phyloP scores from a whole-genome alignment of 495 filamentous ascomycete species.

The Xylaria castorea region DNA sequence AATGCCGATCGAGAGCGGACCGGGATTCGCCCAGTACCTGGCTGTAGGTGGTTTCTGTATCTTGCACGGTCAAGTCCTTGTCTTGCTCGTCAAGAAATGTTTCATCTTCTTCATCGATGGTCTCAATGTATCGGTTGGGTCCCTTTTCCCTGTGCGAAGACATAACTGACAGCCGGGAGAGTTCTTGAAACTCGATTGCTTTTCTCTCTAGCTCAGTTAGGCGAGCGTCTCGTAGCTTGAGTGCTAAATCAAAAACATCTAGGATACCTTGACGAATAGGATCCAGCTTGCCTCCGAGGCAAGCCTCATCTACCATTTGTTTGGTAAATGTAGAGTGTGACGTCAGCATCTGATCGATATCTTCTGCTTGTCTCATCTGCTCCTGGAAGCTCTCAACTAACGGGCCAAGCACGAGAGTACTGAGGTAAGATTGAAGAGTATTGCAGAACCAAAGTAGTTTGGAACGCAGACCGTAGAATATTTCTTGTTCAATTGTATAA shows the following conservation, averaged over 20 bases:
- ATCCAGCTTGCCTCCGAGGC: conserved; percentile 67
- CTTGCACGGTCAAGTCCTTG: conserved; percentile 36
- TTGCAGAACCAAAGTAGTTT: conserved; percentile 82
- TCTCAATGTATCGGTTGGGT: conserved; percentile 40
- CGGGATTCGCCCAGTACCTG: conserved; percentile 52
- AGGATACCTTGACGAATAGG: conserved; percentile 71
- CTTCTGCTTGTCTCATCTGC: conserved; percentile 64
- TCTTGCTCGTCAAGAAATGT: conserved; percentile 42
- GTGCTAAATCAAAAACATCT: conserved; percentile 64
- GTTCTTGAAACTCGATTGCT: conserved; percentile 49
- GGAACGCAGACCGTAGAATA: conserved; percentile 70
- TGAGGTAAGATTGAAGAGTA: conserved; percentile 75
- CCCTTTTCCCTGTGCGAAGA: conserved; percentile 32
- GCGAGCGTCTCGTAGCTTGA: conserved; percentile 58
- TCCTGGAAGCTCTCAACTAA: conserved; percentile 58
- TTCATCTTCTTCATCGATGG: conserved; percentile 50
- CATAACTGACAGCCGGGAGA: conserved; percentile 42
- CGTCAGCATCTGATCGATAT: conserved; percentile 81
- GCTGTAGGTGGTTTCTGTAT: conserved; percentile 44
- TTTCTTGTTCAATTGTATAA: conserved; percentile 45
- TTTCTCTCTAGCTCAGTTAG: conserved; percentile 46
- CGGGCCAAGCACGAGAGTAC: conserved; percentile 70
- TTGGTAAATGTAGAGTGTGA: conserved; percentile 70
- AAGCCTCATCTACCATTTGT: conserved; percentile 66
- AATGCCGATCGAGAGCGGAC: conserved; percentile 55